Evolutionary conservation across 208 protist species (phyloP).

Genomic region (Vickermania ingenoplastis): DNA sequence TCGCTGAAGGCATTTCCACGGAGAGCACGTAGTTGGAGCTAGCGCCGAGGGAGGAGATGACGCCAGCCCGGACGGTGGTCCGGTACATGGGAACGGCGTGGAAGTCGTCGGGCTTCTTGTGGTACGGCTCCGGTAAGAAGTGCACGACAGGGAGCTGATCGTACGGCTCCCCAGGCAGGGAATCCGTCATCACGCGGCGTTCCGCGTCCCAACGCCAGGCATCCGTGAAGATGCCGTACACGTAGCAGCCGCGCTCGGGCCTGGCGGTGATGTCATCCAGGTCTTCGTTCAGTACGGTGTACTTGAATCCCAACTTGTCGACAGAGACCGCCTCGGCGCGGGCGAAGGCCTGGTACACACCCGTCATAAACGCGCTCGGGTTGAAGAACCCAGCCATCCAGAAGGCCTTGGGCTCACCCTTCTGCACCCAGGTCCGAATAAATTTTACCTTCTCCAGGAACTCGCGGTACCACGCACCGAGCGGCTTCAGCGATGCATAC

Average conservation of each 20-base stretch:
- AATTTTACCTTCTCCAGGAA: conserved; percentile 90
- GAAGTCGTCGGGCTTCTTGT: conserved; percentile 44
- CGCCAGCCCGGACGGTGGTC: conserved; percentile 88
- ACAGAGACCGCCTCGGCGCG: conserved; percentile 94
- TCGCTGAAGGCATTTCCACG: conserved; percentile 76
- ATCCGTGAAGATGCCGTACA: conserved; percentile 96
- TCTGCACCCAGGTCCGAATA: conserved; percentile 89
- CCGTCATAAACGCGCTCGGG: conserved; percentile 98
- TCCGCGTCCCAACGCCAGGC: conserved; percentile 91
- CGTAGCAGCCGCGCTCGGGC: conserved; percentile 91
- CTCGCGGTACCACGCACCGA: conserved; percentile 95
- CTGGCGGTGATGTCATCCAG: conserved; percentile 35
- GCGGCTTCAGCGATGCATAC: conserved; percentile 96
- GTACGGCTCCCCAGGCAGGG: conserved; percentile 85
- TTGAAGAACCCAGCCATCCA: conserved; percentile 98
- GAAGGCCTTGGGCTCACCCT: conserved; percentile 90
- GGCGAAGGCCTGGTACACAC: conserved; percentile 92
- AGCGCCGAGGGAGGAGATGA: conserved; percentile 93
- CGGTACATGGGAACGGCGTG: conserved; percentile 94
- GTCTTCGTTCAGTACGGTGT: conserved; percentile 64
- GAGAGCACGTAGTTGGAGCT: conserved; percentile 94
- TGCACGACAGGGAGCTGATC: conserved; percentile 89
- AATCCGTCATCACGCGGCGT: conserved; percentile 74
- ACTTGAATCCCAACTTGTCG: conserved; percentile 93
- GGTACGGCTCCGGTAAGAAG: conserved; percentile 90